A percentile compares a stretch with the other conserved stretches of the same genome.
Evolutionary conservation across 2,329 filamentous ascomycete genomes (phyloP).

Genomic region (Sporothrix curviconia): DNA sequence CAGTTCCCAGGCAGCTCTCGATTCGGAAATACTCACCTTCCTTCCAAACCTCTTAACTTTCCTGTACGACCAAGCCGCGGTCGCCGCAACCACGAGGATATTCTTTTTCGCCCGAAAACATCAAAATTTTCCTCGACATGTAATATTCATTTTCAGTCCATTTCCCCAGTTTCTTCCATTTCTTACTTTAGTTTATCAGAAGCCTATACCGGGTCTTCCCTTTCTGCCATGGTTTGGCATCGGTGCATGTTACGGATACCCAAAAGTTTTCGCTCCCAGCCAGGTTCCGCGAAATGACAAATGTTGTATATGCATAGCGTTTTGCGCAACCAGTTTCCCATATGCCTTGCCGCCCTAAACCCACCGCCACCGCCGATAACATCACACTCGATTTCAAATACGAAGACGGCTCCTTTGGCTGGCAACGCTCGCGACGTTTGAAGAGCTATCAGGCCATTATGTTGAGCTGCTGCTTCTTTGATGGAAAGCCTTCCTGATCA

Average conservation of each 20-base stretch:
- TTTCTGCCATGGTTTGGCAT: slow-evolving; percentile 66
- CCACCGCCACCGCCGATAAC: slow-evolving; percentile 24
- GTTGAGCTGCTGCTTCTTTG: slow-evolving; percentile 55
- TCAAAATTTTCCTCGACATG: slow-evolving; percentile 63
- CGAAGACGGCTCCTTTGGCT: slow-evolving; percentile 30
- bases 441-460: slow-evolving; percentile 63
- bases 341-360: slow-evolving; percentile 43
- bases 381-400: slow-evolving; percentile 31
- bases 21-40: slow-evolving; percentile 52
- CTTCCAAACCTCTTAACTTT: slow-evolving; percentile 51
- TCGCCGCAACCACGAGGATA: slow-evolving; percentile 47
- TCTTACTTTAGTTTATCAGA: slow-evolving; percentile 62
- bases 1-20: slow-evolving; percentile 48
- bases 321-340: slow-evolving; percentile 50
- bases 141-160: slow-evolving; percentile 67
- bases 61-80: slow-evolving; percentile 45
- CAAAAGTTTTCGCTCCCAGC: slow-evolving; percentile 51
- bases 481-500: slow-evolving; percentile 65
- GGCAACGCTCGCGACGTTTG: slow-evolving; percentile 44
- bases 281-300: slow-evolving; percentile 64
- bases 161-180: slow-evolving; percentile 67
- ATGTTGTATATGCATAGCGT: slow-evolving; percentile 53
- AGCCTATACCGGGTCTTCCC: slow-evolving; percentile 59
- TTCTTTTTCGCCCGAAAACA: slow-evolving; percentile 61
- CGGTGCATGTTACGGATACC: slow-evolving; percentile 71